These are phyloP conservation scores for Triticum monococcum DNA, from an alignment of 176 grass and related monocot species.

Conservation along the genomic window DNA sequence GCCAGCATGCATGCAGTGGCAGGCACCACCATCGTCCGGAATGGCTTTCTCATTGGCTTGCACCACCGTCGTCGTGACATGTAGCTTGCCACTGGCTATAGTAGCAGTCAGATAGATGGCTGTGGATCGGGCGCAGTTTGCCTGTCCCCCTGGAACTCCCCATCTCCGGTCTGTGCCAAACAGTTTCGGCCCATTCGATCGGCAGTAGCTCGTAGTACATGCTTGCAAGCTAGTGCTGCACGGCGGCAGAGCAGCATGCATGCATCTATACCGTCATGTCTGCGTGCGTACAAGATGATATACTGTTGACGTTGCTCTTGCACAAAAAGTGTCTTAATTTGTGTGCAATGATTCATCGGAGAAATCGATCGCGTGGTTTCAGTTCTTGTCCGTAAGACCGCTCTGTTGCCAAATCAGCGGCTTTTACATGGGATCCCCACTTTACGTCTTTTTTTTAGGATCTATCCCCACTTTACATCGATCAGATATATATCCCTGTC, in stretches of 20 bases:
- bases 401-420: neutral
- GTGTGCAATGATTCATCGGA: neutral
- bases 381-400: neutral
- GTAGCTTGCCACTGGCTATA: neutral
- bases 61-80: neutral
- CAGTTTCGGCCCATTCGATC: neutral
- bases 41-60: neutral
- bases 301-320: neutral
- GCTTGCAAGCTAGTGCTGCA: neutral
- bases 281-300: neutral
- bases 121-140: neutral
- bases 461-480: neutral
- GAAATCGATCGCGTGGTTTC: neutral
- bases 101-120: neutral
- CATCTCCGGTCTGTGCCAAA: neutral
- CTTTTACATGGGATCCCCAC: neutral
- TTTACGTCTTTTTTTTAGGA: neutral
- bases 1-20: too few relatives aligned
- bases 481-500: neutral
- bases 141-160: neutral
- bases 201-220: neutral
- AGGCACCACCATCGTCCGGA: too few relatives aligned
- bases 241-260: neutral
- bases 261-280: neutral
- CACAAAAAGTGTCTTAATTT: neutral